Evolutionary conservation across 352 stramenopile species (phyloP), one percentile per base, ranked within the genome.

Genomic region (Phytophthora boehmeriae): DNA sequence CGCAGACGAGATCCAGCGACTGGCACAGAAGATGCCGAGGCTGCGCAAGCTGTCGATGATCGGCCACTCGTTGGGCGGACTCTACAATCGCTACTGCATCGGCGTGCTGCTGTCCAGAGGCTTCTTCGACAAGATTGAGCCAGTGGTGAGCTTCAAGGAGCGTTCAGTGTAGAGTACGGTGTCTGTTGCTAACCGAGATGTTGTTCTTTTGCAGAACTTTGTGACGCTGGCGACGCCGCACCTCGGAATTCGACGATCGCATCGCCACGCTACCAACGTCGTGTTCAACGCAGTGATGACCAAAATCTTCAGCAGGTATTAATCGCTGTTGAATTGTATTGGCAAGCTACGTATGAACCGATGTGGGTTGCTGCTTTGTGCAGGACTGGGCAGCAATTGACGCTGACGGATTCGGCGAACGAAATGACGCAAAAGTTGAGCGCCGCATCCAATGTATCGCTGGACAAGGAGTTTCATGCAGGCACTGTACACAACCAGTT

Each of bases 81-180:
- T 95, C 17, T 95, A 95, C 58, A 71, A 76, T n/a, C 80, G 86
- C 43, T 95, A 89, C 66, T 89, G 78, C 59, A 72, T 91, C 51
- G 83, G 80, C 8, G 35, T 92, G 50, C 56, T 95, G 25, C 82
- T 83, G 34, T 43, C 63, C n/a, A 70, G 79, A 25, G 78, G 83
- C 6, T 95, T 95, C 73, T 95, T 95, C 34, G 62, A 75, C 20
- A 61, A 76, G 36, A 43, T 91, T 17, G 71, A 89, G 52, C 83
- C 86, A n/a, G 82, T 92, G 82, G 86, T 92, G 16, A 48, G 36
- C 14, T 46, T 20, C 25, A 30, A n/a, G 6, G 8, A 8, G 1
- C 8, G 25, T 49, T 27, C 34, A 54, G 9, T n/a, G 20, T 5
- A 14, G 14, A 22, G 17, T n/a, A n/a, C n/a, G n/a, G n/a, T n/a